phyloP scores from a whole-genome alignment of 306 rosid species.

The Parietaria judaica region DNA sequence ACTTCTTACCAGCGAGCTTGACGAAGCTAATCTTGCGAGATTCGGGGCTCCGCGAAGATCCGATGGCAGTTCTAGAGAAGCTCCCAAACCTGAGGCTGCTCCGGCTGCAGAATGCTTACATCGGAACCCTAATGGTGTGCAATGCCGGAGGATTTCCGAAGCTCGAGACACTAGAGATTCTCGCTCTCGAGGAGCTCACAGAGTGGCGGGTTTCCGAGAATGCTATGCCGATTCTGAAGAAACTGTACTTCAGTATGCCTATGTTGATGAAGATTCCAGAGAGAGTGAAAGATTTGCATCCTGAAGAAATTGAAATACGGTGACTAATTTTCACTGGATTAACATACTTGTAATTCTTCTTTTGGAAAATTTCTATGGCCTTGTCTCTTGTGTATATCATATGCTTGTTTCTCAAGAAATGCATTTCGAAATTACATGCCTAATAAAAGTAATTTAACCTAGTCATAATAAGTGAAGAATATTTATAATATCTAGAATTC shows the following conservation, averaged over 20 bases:
- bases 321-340: too few relatives aligned
- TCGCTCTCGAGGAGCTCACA: conserved; percentile 18
- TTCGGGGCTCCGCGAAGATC: conserved; percentile 33
- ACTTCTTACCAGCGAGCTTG: conserved; percentile 21
- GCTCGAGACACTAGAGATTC: conserved; percentile 29
- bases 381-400: too few relatives aligned
- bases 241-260: conserved; percentile 26
- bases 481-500: too few relatives aligned
- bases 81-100: conserved; percentile 38
- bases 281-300: conserved; percentile 24
- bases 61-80: conserved; percentile 34
- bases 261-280: conserved; percentile 38
- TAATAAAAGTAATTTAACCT: too few relatives aligned
- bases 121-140: conserved; percentile 36
- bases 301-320: conserved; percentile 27
- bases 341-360: too few relatives aligned
- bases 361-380: too few relatives aligned
- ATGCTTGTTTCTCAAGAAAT: too few relatives aligned
- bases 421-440: too few relatives aligned
- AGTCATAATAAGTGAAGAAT: too few relatives aligned
- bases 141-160: conserved; percentile 39
- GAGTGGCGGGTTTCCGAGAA: conserved; percentile 35
- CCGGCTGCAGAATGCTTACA: neutral
- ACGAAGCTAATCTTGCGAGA: conserved; percentile 33
- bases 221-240: conserved; percentile 31